Evolutionary conservation across 164 flowering plant species (phyloP), one percentile per base, ranked within the genome.

Genomic region (Nymphaea colorata): DNA sequence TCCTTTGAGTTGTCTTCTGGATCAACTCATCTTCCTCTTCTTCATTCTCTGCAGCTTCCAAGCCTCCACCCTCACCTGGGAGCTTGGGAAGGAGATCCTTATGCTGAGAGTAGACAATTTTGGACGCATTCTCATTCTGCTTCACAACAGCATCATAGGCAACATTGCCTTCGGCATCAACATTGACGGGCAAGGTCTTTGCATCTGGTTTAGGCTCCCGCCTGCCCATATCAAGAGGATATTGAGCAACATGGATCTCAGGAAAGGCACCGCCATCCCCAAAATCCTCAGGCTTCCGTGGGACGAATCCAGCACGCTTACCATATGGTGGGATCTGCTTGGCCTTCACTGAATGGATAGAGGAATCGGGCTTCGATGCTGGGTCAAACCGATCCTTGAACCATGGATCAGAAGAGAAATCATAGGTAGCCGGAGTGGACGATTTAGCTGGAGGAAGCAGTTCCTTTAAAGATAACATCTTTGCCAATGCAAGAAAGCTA

Each of bases 251-350:
- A 70, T 89, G 97, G 64, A 93, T 93, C 79, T 93, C 97, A 2
- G 98, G 96, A 65, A 87, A 91, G 0, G 98, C 93, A 14, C 98
- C 98, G 7, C 96, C 96, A 81, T 90, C 96, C 2, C 96, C 96
- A 72, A 89, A 89, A 74, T 93, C 92, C 76, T 89, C 94, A 5
- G 82, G 82, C 67, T 79, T 90, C 4, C 96, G 72, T 2, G 98
- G 98, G 42, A 83, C 77, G 68, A 88, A 93, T 3, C 91, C 89
- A 0, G 75, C 75, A 14, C 98, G 85, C 64, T 87, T 82, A 72
- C 84, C 36, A 66, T 93, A 88, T 5, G 84, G 84, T 1, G 91
- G 97, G 2, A 90, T 84, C 3, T 76, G 79, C 7, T 80, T 81
- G 0, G 70, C 59, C 69, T 85, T 88, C 41, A 75, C 53, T 0